Base-by-base conservation (phyloP, 2,329 filamentous ascomycete genomes). In the Penicillium sp. region DNA sequence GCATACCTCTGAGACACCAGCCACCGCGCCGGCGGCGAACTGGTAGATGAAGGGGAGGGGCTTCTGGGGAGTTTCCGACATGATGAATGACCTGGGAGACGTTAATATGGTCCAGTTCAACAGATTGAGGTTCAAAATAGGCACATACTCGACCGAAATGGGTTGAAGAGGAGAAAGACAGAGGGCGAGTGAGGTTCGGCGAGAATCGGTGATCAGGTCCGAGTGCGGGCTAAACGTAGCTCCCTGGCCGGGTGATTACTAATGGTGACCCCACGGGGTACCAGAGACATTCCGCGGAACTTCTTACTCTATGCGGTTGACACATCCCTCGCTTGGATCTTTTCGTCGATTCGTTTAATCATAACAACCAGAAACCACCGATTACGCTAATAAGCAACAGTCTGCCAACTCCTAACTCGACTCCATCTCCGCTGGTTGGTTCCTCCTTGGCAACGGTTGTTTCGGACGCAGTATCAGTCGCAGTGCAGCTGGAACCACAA, bases 1-100 rank as follows among this genome's bases (percentile, higher is more conserved):
- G 79, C 87, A 77, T 81, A 92, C 92, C 85, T 99, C 94, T 67
- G 93, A 97, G 63, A 99, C 92, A 82, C 94, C 94, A 71, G 94
- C 94, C 72, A 99, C 89, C 73, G 94, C 94, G 80, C 92, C 92
- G 71, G 93, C 92, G 74, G 87, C 89, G 81, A 97, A 96, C 80
- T 96, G 92, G 86, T 97, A 97, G 66, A 86, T 76, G 78, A 97
- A 97, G 55, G 91, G 91, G 65, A 97, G 85, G 55, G 92, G 90
- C 79, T 91, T 88, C 63, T 87, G 75, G 48, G 83, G 77, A 61
- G 80, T 64, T 56, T 61, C 71, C 61, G 85, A 81, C 86, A 88
- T 89, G 67, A 68, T 81, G 78, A 57, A 50, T 48, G 39, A 50
- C 50, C 43, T 54, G 36, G 29, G n/a, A 42, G 16, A 40, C 47